Evolutionary conservation across 164 flowering plant genomes (phyloP).

Genomic region (Sextonia rubra): DNA sequence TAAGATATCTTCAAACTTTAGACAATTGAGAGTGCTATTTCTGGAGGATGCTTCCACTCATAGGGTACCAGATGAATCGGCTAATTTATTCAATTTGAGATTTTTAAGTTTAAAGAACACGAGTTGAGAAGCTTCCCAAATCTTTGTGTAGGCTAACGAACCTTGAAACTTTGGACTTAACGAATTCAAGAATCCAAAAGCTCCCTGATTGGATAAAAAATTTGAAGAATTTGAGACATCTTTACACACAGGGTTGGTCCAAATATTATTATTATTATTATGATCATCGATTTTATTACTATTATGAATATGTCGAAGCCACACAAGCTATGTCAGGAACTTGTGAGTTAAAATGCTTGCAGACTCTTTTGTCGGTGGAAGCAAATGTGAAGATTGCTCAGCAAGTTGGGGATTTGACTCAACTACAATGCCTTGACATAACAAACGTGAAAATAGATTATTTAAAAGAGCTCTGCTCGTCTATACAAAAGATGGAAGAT

Average conservation of each 20-base stretch:
- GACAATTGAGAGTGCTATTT: constrained; percentile 11
- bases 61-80: constrained; percentile 6
- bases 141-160: constrained; percentile 16
- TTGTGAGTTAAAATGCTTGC: not conserved
- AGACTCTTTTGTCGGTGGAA: not conserved
- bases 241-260: too few relatives aligned
- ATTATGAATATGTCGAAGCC: not conserved
- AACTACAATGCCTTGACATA: constrained; percentile 5
- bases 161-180: constrained; percentile 16
- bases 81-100: constrained; percentile 18
- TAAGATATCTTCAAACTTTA: not conserved
- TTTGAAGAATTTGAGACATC: constrained; percentile 7
- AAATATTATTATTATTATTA: too few relatives aligned
- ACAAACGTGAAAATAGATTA: not conserved
- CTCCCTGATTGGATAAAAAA: not conserved
- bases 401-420: not conserved
- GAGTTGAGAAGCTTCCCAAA: constrained; percentile 12
- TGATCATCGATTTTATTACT: too few relatives aligned
- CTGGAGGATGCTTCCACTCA: constrained; percentile 6
- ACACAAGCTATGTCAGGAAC: not conserved
- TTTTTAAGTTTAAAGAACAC: constrained; percentile 16
- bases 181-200: constrained; percentile 1
- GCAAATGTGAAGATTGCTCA: not conserved
- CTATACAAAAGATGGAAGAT: constrained; percentile 9
- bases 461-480: not conserved